Evolutionary conservation across 2,329 filamentous ascomycete genomes (phyloP), one percentile per base, ranked within the genome.

Genomic region (Aspergillus chevalieri): DNA sequence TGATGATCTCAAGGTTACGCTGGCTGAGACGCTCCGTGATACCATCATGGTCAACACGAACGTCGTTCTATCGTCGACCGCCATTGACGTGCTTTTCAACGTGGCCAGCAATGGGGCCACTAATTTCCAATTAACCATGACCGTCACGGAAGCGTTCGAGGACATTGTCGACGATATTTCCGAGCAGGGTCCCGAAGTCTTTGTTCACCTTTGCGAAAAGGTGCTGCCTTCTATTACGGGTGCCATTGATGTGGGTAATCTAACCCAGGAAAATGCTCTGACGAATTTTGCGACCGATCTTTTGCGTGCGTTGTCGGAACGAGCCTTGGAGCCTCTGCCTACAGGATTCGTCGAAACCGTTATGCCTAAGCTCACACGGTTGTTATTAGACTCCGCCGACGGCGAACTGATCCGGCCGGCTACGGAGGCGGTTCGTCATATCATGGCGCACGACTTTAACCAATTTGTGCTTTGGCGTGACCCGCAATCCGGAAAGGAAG

Each of bases 81-180:
- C 86, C 43, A 81, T 84, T 49, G 89, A 92, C 19, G 75, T 95
- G 12, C 80, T 98, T 7, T 97, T 98, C 72, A 82, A 86, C 47
- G 82, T 97, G 52, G 92, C 90, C 19, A 93, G 89, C 66, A 84
- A 91, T 63, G 90, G 90, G 24, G 88, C 92, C 0, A 83, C 81
- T 52, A 97, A 95, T 71, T 95, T 94, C 74, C 91, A 96, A 67
- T 81, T 96, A 43, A 89, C 86, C 0, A 85, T 91, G 74, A 76
- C 96, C 46, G 86, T 97, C 21, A 86, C 83, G 33, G 93, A 98
- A 69, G 85, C 89, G 0, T 95, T 98, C 63, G 92, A 97, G 67
- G 89, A 93, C 41, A 84, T 96, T 49, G 86, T 91, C 5, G 76
- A 79, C 46, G 78, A 76, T 1, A 80, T 95, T 51, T 75, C 86